Conservation (phyloP, 1,139 yeast genomes). For the Trichomonascaceae sp. region DNA sequence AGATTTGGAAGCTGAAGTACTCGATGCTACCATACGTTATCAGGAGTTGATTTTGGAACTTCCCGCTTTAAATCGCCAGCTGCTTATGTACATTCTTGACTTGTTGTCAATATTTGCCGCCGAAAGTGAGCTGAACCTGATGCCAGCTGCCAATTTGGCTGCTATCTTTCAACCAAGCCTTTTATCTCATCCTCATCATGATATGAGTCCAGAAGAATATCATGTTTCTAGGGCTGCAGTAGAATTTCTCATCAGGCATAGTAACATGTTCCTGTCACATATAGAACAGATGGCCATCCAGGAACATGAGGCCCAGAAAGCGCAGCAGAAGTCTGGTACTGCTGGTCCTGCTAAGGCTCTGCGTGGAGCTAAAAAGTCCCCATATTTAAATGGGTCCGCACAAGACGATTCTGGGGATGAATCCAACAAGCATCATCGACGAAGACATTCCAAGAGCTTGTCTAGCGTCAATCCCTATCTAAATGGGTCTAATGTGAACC, state of each 20-base stretch:
- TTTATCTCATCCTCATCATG: constrained; percentile 86
- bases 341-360: neutral
- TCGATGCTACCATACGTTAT: constrained; percentile 65
- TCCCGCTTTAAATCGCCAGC: constrained; percentile 69
- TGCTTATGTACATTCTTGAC: constrained; percentile 83
- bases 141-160: constrained; percentile 91
- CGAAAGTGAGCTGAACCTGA: constrained; percentile 68
- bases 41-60: constrained; percentile 59
- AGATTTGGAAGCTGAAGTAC: constrained; percentile 42
- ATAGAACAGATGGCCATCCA: constrained; percentile 30
- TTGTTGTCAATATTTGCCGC: constrained; percentile 80
- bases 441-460: constrained; percentile 31
- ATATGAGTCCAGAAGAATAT: constrained; percentile 86
- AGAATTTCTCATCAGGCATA: constrained; percentile 79
- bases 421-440: constrained; percentile 13
- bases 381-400: constrained; percentile 1
- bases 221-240: constrained; percentile 81
- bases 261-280: constrained; percentile 62
- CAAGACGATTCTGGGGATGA: neutral
- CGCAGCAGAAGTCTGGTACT: neutral
- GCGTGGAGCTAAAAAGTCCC: neutral
- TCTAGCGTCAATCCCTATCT: constrained; percentile 22
- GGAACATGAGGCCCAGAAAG: constrained; percentile 25
- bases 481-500: neutral
- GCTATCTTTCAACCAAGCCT: constrained; percentile 96